Evolutionary conservation across 306 rosid species (phyloP).

Genomic region (Vigna mungo): DNA sequence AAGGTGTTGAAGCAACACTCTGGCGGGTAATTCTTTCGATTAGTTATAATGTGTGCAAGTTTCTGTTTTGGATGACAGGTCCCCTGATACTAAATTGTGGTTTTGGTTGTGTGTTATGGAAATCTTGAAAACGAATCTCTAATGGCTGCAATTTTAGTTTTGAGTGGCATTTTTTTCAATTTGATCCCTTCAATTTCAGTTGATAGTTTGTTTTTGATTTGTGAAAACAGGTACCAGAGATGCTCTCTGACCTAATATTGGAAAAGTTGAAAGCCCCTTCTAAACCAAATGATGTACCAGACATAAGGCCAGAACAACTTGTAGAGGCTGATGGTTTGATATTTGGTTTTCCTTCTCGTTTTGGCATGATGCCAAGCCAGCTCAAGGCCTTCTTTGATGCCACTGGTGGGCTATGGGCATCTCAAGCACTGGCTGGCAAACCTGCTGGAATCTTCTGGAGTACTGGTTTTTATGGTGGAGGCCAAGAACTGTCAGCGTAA

Average conservation of each 20-base stretch:
- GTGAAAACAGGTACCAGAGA: conserved; percentile 79
- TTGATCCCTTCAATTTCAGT: conserved; percentile 13
- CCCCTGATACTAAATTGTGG: not conserved
- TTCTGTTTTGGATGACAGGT: not conserved
- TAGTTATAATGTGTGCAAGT: conserved; percentile 35
- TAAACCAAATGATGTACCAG: conserved; percentile 71
- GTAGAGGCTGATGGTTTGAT: conserved; percentile 83
- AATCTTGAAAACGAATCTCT: too few species aligned
- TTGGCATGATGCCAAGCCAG: conserved; percentile 95
- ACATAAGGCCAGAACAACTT: conserved; percentile 85
- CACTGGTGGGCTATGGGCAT: conserved; percentile 70
- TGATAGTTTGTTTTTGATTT: conserved; percentile 39
- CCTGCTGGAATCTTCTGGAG: conserved; percentile 99
- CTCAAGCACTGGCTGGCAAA: conserved; percentile 92
- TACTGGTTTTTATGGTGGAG: conserved; percentile 95
- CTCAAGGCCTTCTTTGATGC: conserved; percentile 86
- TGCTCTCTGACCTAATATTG: conserved; percentile 65
- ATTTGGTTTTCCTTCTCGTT: conserved; percentile 95
- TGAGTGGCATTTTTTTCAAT: conserved; percentile 18
- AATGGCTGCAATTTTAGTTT: not conserved
- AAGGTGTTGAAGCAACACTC: conserved; percentile 88
- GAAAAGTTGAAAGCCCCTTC: conserved; percentile 82
- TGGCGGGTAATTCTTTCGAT: conserved; percentile 67
- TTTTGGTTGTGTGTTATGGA: not conserved
- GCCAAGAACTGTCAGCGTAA: conserved; percentile 95